Conservation (phyloP, 2,329 filamentous ascomycete genomes). For the Diaporthe citriasiana region DNA sequence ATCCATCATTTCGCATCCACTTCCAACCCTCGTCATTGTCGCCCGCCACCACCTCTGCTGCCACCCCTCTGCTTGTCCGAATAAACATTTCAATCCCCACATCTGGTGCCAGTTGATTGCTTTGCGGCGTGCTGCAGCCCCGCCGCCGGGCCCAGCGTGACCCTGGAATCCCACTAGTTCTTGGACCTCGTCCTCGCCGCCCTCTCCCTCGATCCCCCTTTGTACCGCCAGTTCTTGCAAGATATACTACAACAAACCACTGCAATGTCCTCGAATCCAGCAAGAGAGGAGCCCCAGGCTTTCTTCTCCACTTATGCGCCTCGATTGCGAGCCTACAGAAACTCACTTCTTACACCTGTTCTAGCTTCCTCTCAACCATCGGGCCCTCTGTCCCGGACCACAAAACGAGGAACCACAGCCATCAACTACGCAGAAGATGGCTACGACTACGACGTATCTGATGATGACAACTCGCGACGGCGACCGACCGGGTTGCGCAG, state of each 20-base stretch:
- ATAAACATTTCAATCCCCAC: not conserved
- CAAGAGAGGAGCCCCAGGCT: conserved; percentile 75
- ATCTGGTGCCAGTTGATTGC: conserved; percentile 4
- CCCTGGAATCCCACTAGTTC: conserved; percentile 14
- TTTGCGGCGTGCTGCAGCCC: conserved; percentile 29
- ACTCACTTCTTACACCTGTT: conserved; percentile 89
- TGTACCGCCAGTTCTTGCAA: conserved; percentile 15
- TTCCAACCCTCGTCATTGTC: conserved; percentile 20
- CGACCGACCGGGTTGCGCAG: conserved; percentile 88
- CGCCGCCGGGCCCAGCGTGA: conserved; percentile 34
- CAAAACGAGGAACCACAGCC: conserved; percentile 94
- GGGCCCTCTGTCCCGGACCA: conserved; percentile 82
- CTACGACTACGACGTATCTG: conserved; percentile 83
- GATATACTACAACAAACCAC: not conserved
- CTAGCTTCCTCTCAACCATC: conserved; percentile 77
- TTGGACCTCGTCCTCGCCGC: not conserved
- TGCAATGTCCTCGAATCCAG: conserved; percentile 61
- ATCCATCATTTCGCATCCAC: conserved; percentile 7
- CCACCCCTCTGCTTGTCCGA: not conserved
- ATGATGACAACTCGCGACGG: conserved; percentile 82
- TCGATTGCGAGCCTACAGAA: conserved; percentile 89
- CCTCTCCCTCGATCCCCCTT: conserved; percentile 36
- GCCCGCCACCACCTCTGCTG: not conserved
- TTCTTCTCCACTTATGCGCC: conserved; percentile 94
- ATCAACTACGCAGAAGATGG: conserved; percentile 99